phyloP scores from a whole-genome alignment of 2,329 filamentous ascomycete genomes.

The Talaromyces marneffei region DNA sequence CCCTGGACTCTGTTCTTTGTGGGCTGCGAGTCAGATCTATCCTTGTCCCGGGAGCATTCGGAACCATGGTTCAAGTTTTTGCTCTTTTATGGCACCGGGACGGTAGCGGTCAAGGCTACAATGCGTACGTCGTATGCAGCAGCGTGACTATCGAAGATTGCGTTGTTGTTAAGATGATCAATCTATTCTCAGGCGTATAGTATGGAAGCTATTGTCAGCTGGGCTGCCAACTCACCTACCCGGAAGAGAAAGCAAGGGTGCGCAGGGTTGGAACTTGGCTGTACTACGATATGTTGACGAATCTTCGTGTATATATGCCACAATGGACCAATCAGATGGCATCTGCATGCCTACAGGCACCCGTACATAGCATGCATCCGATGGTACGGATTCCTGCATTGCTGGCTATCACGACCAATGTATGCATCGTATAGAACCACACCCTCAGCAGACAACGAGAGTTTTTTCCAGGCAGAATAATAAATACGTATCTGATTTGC shows the following conservation, averaged over 20 bases:
- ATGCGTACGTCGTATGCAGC: not conserved
- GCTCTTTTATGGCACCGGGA: not conserved
- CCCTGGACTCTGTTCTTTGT: not conserved
- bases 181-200: not conserved
- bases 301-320: not conserved
- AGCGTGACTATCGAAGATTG: not conserved
- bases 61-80: not conserved
- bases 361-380: not conserved
- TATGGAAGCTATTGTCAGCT: not conserved
- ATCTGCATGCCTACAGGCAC: not conserved
- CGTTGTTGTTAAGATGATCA: not conserved
- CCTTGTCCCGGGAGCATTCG: not conserved
- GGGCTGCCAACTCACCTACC: not conserved
- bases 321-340: slow-evolving; percentile 4
- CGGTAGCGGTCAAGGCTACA: not conserved
- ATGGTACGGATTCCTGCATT: not conserved
- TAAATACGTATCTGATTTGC: not conserved
- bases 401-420: not conserved
- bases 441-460: not conserved
- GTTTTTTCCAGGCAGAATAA: slow-evolving; percentile 7
- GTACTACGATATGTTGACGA: not conserved
- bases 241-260: not conserved
- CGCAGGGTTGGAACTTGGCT: not conserved
- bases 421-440: not conserved
- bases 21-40: not conserved